Base-by-base conservation (phyloP, 352 stramenopile species). In the Phytopythium vexans region DNA sequence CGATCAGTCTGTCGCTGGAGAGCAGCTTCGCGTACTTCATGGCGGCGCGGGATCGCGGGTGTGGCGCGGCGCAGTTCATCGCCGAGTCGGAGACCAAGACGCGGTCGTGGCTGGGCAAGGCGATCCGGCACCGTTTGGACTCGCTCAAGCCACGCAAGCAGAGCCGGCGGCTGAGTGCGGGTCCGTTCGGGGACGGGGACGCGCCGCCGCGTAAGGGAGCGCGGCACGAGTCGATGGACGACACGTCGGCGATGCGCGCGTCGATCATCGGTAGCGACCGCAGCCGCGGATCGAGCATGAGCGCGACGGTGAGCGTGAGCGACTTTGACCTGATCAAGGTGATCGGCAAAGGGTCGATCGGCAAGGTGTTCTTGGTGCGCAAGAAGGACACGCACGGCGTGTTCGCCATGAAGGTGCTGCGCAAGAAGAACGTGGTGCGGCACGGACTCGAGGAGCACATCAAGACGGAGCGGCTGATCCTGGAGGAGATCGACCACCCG, bases 401-500 rank as follows among this genome's bases (percentile, higher is more conserved):
- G 21, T 97, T 95, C 56, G 97, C 97, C 6, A 99, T 99, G 95
- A 99, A 99, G 70, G 89, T 99, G 37, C 97, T 99, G 37, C 98
- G 98, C 64, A 98, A 98, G 58, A 74, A 74, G 35, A 87, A 95
- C 41, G 77, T 99, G 34, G 67, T 99, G 52, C 82, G 88, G 15
- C 82, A 97, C 12, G 96, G 97, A 8, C 82, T 94, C 31, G 81
- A 98, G 41, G 88, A 97, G 60, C 94, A 99, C 50, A 97, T 98
- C 52, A 94, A 98, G 60, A 97, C 95, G 0, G 97, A 99, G 71
- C 85, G 96, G 0, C 81, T 98, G 49, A 99, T 99, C 75, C 81
- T 99, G 27, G 97, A 97, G 59, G 87, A 97, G 57, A 86, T 97
- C 36, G 82, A 98, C 33, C 96, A 99, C 65, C 97, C 97, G 4